Evolutionary conservation across 306 rosid species (phyloP).

Genomic region (Casuarina glauca): DNA sequence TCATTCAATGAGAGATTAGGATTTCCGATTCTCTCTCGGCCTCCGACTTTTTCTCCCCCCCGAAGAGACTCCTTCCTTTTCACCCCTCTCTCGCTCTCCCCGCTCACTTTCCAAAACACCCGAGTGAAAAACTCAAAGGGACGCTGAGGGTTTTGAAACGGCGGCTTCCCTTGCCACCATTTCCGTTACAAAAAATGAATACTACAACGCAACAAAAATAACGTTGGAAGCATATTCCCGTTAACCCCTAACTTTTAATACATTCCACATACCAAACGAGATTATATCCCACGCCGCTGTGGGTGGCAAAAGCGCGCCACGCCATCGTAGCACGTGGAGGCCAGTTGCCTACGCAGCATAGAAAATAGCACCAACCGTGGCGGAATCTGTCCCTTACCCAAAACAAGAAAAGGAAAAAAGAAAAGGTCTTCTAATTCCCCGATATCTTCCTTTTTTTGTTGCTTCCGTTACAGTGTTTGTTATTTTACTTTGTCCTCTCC

Average conservation of each 20-base stretch:
- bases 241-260: too few species aligned
- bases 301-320: not conserved
- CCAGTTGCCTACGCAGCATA: not conserved
- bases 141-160: conserved; percentile 5
- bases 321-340: not conserved
- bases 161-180: conserved; percentile 14
- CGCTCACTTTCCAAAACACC: not conserved
- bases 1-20: conserved; percentile 13
- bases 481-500: not conserved
- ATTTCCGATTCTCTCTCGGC: not conserved
- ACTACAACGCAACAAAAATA: not conserved
- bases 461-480: conserved; percentile 1
- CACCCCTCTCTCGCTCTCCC: not conserved
- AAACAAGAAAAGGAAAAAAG: not conserved
- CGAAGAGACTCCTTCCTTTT: not conserved
- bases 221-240: too few species aligned
- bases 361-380: too few species aligned
- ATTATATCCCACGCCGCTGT: too few species aligned
- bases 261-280: too few species aligned
- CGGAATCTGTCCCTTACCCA: not conserved
- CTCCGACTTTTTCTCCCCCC: not conserved
- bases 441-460: not conserved
- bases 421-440: not conserved
- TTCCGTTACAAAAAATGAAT: conserved; percentile 2
- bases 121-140: not conserved